These are phyloP conservation scores for Actinomucor elegans DNA, from an alignment of 371 early-diverging fungal genomes.

Conservation along the genomic window DNA sequence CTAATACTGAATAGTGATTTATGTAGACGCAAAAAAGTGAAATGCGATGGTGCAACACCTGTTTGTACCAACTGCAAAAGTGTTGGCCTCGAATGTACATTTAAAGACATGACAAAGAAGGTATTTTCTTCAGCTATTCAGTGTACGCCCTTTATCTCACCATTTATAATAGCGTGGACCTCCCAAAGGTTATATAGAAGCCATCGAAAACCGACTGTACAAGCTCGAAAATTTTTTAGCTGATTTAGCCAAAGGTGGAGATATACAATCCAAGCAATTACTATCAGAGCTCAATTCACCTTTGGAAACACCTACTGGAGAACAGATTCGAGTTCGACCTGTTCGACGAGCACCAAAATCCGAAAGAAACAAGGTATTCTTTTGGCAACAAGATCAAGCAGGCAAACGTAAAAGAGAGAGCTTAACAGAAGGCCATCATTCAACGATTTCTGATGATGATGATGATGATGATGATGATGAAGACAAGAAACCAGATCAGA, in stretches of 20 bases:
- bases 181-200: conserved; percentile 75
- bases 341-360: conserved; percentile 32
- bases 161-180: conserved; percentile 47
- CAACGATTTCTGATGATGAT: neutral
- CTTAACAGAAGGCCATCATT: neutral
- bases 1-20: conserved; percentile 38
- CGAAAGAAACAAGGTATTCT: conserved; percentile 26
- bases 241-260: conserved; percentile 53
- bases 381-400: conserved; percentile 28
- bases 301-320: conserved; percentile 44
- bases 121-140: conserved; percentile 8
- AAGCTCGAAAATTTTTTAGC: conserved; percentile 59
- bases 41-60: conserved; percentile 59
- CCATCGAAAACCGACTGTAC: conserved; percentile 66
- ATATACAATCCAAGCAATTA: conserved; percentile 53
- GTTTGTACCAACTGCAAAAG: conserved; percentile 54
- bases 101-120: conserved; percentile 49
- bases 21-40: conserved; percentile 68
- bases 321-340: conserved; percentile 45
- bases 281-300: conserved; percentile 59
- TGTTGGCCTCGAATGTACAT: conserved; percentile 40
- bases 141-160: neutral
- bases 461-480: neutral
- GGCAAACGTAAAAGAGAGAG: conserved; percentile 21
- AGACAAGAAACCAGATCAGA: neutral